Percentiles rank a stretch among this genome's conserved stretches.
Conservation (phyloP, 768 basidiomycete species). For the Tubosaeta brunneosetosa region DNA sequence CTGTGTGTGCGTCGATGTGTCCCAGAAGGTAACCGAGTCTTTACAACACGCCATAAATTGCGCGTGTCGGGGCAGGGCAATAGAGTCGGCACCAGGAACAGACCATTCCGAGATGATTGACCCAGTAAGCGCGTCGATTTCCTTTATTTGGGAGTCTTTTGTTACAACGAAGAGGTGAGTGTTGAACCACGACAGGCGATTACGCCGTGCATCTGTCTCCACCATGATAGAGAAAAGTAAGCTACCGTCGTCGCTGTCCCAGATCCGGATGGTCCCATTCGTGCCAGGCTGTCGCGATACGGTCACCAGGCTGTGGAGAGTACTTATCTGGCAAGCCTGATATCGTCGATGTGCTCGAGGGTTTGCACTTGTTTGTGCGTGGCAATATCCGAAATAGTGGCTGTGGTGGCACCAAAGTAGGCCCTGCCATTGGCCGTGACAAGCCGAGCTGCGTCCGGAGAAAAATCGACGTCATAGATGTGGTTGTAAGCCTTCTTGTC, state of each 20-base stretch:
- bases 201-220: not conserved
- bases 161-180: not conserved
- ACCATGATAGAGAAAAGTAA: not conserved
- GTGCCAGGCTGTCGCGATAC: no score
- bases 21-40: not conserved
- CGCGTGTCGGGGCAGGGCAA: not conserved
- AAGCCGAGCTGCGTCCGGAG: not conserved
- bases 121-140: not conserved
- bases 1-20: not conserved
- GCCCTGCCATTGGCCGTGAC: not conserved
- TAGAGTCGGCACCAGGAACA: not conserved
- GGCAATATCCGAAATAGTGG: not conserved
- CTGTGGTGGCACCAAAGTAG: not conserved
- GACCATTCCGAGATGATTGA: not conserved
- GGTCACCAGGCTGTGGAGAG: no score
- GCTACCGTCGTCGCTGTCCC: not conserved
- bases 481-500: not conserved
- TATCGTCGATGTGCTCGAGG: no score
- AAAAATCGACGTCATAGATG: not conserved
- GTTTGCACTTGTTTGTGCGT: no score
- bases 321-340: no score
- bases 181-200: not conserved
- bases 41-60: not conserved
- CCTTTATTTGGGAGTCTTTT: not conserved
- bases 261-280: not conserved